phyloP scores from a whole-genome alignment of 805 yeast species.

The Spathaspora hagerdaliae region DNA sequence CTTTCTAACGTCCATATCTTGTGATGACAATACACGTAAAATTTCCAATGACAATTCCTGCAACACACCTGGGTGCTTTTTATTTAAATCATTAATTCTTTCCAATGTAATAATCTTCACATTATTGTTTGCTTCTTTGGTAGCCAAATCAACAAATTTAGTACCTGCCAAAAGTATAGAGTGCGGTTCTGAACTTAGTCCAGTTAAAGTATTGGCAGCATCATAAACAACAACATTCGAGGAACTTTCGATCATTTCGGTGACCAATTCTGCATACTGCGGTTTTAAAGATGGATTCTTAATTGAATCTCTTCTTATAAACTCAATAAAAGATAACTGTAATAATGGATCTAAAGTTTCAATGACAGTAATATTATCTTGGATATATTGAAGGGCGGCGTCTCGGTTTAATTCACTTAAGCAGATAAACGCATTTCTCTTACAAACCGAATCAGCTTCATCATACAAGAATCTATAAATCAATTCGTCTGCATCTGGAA shows the following conservation, averaged over 20 bases:
- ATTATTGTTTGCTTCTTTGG: constrained; percentile 91
- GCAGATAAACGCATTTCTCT: constrained; percentile 91
- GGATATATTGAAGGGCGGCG: constrained; percentile 77
- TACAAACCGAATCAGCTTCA: constrained; percentile 91
- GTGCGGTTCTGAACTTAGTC: constrained; percentile 58
- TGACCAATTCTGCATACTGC: constrained; percentile 67
- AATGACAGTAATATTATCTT: constrained; percentile 58
- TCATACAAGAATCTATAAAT: constrained; percentile 66
- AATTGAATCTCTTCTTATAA: constrained; percentile 78
- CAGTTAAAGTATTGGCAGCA: constrained; percentile 77
- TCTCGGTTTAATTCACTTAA: constrained; percentile 79
- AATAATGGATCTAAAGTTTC: constrained; percentile 73
- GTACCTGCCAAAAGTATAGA: constrained; percentile 76
- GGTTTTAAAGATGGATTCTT: constrained; percentile 59
- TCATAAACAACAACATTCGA: constrained; percentile 75
- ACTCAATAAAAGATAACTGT: constrained; percentile 88
- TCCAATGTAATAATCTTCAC: constrained; percentile 90
- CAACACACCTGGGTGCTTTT: constrained; percentile 72
- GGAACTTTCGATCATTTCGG: constrained; percentile 68
- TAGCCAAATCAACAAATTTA: constrained; percentile 83
- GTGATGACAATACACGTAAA: constrained; percentile 78
- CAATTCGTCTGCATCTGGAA: constrained; percentile 94
- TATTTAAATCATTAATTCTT: constrained; percentile 73
- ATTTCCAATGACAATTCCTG: constrained; percentile 84
- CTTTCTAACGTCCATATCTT: constrained; percentile 85